Evolutionary conservation across 106 monocot genomes (phyloP).

Genomic region (Iris macrosiphon): DNA sequence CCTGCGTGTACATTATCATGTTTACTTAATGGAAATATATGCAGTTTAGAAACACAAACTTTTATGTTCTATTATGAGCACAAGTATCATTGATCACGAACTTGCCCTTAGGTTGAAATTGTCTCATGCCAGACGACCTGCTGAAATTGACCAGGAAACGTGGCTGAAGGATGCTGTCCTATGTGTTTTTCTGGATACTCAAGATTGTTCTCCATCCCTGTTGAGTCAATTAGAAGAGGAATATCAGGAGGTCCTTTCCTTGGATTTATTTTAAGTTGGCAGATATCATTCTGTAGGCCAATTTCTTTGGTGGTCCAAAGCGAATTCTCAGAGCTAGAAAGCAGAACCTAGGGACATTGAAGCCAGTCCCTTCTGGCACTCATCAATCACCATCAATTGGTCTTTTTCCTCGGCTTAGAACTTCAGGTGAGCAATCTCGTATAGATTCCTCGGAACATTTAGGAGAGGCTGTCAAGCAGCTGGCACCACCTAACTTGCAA

Average conservation of each 20-base stretch:
- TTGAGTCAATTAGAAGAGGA: slow-evolving; percentile 39
- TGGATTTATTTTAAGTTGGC: not conserved
- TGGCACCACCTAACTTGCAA: slow-evolving; percentile 58
- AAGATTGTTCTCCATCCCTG: slow-evolving; percentile 72
- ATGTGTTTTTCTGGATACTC: slow-evolving; percentile 69
- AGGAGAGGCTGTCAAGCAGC: slow-evolving; percentile 83
- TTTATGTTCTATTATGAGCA: too few species aligned
- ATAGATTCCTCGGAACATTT: slow-evolving; percentile 35
- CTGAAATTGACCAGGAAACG: slow-evolving; percentile 91
- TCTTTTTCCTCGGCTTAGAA: slow-evolving; percentile 19
- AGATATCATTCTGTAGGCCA: slow-evolving; percentile 28
- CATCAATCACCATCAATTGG: slow-evolving; percentile 18
- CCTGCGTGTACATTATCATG: too few species aligned
- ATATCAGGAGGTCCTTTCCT: not conserved
- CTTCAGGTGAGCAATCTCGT: slow-evolving; percentile 18
- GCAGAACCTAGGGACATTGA: slow-evolving; percentile 26
- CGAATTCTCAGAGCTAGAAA: slow-evolving; percentile 32
- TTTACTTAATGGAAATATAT: too few species aligned
- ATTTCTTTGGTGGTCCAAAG: slow-evolving; percentile 68
- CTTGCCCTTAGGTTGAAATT: slow-evolving; percentile 55
- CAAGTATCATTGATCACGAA: slow-evolving; percentile 12
- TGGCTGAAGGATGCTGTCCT: slow-evolving; percentile 91
- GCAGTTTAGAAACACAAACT: too few species aligned
- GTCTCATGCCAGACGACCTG: slow-evolving; percentile 73
- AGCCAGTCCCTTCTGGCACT: slow-evolving; percentile 11